Evolutionary conservation across 2,329 filamentous ascomycete species (phyloP).

Genomic region (Curvularia eragrostidis): DNA sequence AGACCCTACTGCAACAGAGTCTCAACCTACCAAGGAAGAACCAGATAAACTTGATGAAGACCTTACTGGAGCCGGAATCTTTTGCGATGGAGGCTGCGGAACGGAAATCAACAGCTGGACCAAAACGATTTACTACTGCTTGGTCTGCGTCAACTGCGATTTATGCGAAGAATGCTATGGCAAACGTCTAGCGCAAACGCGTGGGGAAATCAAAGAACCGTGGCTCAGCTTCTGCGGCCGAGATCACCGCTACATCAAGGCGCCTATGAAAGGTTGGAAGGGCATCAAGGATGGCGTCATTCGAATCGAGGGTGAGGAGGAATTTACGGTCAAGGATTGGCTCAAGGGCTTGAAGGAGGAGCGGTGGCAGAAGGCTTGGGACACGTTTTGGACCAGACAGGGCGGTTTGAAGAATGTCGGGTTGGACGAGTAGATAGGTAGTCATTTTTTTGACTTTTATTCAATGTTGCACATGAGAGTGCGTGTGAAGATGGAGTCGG

Average conservation of each 20-base stretch:
- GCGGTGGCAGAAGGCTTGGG: constrained; percentile 31
- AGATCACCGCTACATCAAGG: constrained; percentile 2
- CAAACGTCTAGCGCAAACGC: neutral
- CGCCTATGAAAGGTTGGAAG: neutral
- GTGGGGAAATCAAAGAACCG: neutral
- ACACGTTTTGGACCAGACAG: constrained; percentile 24
- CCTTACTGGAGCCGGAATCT: neutral
- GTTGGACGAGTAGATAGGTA: neutral
- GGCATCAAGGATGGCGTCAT: constrained; percentile 4
- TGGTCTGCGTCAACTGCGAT: neutral
- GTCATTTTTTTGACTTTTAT: too few species aligned
- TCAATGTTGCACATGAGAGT: too few species aligned
- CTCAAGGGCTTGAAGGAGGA: constrained; percentile 24
- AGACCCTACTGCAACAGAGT: neutral
- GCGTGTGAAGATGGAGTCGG: too few species aligned
- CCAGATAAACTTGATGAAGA: neutral
- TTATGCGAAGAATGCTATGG: constrained; percentile 2
- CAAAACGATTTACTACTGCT: constrained; percentile 5
- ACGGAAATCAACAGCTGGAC: neutral
- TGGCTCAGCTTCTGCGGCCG: constrained; percentile 1
- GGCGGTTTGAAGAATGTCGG: constrained; percentile 22
- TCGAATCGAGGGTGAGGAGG: neutral
- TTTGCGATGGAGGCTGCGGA: neutral
- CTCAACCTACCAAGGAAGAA: neutral
- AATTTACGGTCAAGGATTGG: constrained; percentile 24